Percentiles rank a stretch among this genome's conserved stretches.
Conservation (phyloP, 148 eudicot genomes). For the Chenopodium berlandieri region DNA sequence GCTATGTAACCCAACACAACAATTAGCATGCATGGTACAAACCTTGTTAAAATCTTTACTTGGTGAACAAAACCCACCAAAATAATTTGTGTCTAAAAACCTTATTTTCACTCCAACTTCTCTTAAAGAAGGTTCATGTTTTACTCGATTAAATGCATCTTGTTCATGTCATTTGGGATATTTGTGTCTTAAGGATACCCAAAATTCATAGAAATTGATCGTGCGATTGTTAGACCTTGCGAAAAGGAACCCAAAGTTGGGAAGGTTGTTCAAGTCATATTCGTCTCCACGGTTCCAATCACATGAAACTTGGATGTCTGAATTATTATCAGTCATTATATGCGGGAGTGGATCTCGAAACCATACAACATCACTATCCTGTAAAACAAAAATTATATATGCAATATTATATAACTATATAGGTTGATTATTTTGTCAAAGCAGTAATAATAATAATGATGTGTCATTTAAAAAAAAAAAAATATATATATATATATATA, state of each 20-base stretch:
- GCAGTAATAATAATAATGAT: too few species aligned
- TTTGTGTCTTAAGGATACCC: constrained; percentile 26
- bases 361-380: constrained; percentile 48
- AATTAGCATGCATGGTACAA: constrained; percentile 41
- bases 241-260: constrained; percentile 30
- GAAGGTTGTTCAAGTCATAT: constrained; percentile 19
- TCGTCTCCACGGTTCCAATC: constrained; percentile 14
- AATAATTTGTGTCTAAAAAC: constrained; percentile 35
- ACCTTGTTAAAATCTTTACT: constrained; percentile 41
- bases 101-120: constrained; percentile 30
- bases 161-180: constrained; percentile 36
- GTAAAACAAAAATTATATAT: not conserved
- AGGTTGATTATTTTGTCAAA: too few species aligned
- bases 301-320: constrained; percentile 35
- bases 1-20: constrained; percentile 32
- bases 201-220: constrained; percentile 29
- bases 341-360: constrained; percentile 38
- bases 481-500: too few species aligned
- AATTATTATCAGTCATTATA: constrained; percentile 11
- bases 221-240: constrained; percentile 34
- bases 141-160: constrained; percentile 32
- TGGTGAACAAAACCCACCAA: constrained; percentile 42
- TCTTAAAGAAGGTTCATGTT: constrained; percentile 11
- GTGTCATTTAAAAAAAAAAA: too few species aligned
- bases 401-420: not conserved